Conservation (phyloP, 192 early-diverging fungal genomes). For the Linnemannia elongata region DNA sequence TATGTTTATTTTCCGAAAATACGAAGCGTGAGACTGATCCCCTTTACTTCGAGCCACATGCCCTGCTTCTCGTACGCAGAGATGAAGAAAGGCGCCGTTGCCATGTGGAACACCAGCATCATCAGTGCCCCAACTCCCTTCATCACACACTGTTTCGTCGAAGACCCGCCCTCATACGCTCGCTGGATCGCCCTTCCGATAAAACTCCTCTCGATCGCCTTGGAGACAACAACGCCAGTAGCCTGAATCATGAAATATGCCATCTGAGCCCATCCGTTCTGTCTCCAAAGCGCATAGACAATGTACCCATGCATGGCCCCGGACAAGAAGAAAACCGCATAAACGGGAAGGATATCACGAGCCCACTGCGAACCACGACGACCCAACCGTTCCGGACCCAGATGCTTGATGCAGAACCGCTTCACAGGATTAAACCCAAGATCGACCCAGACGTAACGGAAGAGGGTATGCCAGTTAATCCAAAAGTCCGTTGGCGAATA, state of each 20-base stretch:
- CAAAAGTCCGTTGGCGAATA: slow-evolving; percentile 34
- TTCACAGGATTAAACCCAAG: slow-evolving; percentile 32
- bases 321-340: slow-evolving; percentile 37
- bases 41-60: slow-evolving; percentile 34
- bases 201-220: slow-evolving; percentile 10
- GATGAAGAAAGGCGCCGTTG: slow-evolving; percentile 35
- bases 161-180: slow-evolving; percentile 3
- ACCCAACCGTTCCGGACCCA: slow-evolving; percentile 22
- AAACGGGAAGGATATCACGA: slow-evolving; percentile 12
- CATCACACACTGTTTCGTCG: neutral
- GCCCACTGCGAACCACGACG: neutral
- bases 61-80: slow-evolving; percentile 22
- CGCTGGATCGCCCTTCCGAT: neutral
- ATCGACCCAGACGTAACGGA: slow-evolving; percentile 54
- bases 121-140: neutral
- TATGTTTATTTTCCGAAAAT: neutral
- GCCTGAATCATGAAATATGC: slow-evolving; percentile 38
- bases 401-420: slow-evolving; percentile 5
- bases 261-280: slow-evolving; percentile 35
- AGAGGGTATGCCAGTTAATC: slow-evolving; percentile 44
- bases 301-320: slow-evolving; percentile 34
- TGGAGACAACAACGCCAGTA: slow-evolving; percentile 29
- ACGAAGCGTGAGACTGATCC: neutral
- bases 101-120: slow-evolving; percentile 15
- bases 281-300: slow-evolving; percentile 32